Base-by-base conservation (phyloP, 345 rosid species). In the Schrenkiella parvula region DNA sequence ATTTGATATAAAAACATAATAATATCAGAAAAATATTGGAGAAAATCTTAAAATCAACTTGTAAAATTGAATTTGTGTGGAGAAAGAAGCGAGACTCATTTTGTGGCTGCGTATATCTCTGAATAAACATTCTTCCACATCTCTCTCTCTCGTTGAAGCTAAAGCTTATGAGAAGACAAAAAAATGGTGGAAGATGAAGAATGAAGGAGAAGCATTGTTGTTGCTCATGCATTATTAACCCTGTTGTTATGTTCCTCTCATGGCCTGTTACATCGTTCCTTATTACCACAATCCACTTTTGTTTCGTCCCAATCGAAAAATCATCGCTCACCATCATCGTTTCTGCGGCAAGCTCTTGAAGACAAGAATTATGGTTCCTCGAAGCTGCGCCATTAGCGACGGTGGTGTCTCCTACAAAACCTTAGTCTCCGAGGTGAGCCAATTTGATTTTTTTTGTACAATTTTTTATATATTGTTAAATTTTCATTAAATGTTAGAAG, bases 231-330 rank as follows among this genome's bases (percentile, higher is more conserved):
- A 60, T 61, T 60, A 60, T 54, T 66, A 57, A 68, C 58, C 43
- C 38, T 75, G 74, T 55, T 62, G 84, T 80, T 82, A 76, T 81
- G 88, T 77, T 62, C 73, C 68, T 83, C 62, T 80, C 92, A 93
- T 93, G 98, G 98, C 96, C 84, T 76, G 82, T 76, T 80, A 72
- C 82, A 83, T 62, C 61, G 77, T 85, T 77, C 79, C 74, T 68
- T 34, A 35, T 53, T 52, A 60, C 70, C 10, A 21, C 64, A 65
- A 78, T 77, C 74, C 72, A 39, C 29, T 66, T 76, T 83, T 44
- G 71, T 82, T 60, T 83, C 86, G 12, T 77, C 79, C 17, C 75
- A 77, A 8, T 70, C 53, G 47, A 63, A 34, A 23, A 55, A 26
- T 57, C 75, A 29, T 73, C 21, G n/a, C 21, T 62, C 77, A 57